Base-by-base conservation (phyloP, 2,329 filamentous ascomycete species). In the Thyridium curvatum region DNA sequence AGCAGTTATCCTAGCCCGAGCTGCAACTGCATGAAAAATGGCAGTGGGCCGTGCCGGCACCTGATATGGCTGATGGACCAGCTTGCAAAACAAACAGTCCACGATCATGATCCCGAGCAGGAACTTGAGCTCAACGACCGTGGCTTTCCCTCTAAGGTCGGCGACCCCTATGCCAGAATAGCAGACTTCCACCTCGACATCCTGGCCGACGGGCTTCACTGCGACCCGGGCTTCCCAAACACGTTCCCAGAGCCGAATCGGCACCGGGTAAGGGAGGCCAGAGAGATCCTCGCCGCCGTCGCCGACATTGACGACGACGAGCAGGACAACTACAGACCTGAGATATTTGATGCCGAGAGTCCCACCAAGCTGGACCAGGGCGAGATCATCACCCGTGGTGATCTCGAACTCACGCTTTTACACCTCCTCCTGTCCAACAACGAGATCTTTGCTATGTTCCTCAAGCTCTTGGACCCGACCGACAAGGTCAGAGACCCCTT, bases 11-110 rank as follows among this genome's bases (percentile, higher is more conserved):
- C 67, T 2, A 51, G 50, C 1, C 63, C 74, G 4, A 61, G 53
- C 14, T 78, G 74, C 55, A 70, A 66, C 18, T 77, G 73, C 43
- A 50, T 46, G 52, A 41, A 44, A 42, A 39, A 46, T 52, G 48
- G 32, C 42, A 41, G 44, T n/a, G 46, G 51, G 29, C 69, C 68
- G 0, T 77, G 74, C 49, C 60, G 65, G 10, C 74, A 78, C 43
- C 54, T 74, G 21, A 52, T 78, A 18, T 77, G 72, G 72, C 60
- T 78, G 12, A 63, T 74, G 35, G 74, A 78, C 52, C 67, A 67
- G 48, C 61, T 78, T 21, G 60, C 68, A 15, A 66, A 65, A 38
- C 66, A 74, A 48, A 64, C 66, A 3, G 51, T 71, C 4, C 66
- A 67, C 37, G 62, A 60, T 18, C 68, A 69, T 40, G 59, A 65